Base-by-base conservation (phyloP, 257 asterid genomes). In the Nicotiana tabacum region DNA sequence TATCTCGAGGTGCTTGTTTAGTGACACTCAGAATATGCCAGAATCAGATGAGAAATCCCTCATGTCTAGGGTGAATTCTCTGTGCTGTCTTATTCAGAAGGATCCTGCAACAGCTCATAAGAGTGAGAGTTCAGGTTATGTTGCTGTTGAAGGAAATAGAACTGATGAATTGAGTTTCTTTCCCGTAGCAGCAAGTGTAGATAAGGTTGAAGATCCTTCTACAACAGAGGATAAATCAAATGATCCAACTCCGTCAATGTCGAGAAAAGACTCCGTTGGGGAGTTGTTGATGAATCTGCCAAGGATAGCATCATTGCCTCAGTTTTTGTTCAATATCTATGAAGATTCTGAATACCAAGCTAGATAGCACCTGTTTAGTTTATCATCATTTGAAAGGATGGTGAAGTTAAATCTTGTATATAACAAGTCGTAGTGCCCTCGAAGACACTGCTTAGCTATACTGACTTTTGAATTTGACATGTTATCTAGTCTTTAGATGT, bases 301-400 rank as follows among this genome's bases (percentile, higher is more conserved):
- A 0, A 90, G 98, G 83, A 93, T 96, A 60, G 96, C 99, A 32
- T 96, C 99, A n/a, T 83, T 96, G 35, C 99, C 99, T 0, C 99
- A 91, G 89, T 91, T 96, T 77, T 84, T 96, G 83, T 92, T 90
- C 92, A 92, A 94, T 72, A 90, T 93, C 74, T 85, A 91, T 0
- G 97, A 92, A 80, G 97, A 92, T 78, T 83, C 62, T 5, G 94
- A 88, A 81, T 91, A 81, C 83, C 95, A 83, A 85, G 94, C 97
- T 68, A 84, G 95, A 68, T 95, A 82, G 86, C 62, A 72, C 18
- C 27, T 55, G 9, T 5, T 35, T 4, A 48, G 81, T 51, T 4
- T 7, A 13, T 39, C 9, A 5, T 2, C 18, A 51, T 46, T 30
- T 32, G 33, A 56, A 51, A 33, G 60, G 58, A 55, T 24, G 69